These are phyloP conservation scores for Rhypophila decipiens DNA, from an alignment of 495 filamentous ascomycete species.

Conservation along the genomic window DNA sequence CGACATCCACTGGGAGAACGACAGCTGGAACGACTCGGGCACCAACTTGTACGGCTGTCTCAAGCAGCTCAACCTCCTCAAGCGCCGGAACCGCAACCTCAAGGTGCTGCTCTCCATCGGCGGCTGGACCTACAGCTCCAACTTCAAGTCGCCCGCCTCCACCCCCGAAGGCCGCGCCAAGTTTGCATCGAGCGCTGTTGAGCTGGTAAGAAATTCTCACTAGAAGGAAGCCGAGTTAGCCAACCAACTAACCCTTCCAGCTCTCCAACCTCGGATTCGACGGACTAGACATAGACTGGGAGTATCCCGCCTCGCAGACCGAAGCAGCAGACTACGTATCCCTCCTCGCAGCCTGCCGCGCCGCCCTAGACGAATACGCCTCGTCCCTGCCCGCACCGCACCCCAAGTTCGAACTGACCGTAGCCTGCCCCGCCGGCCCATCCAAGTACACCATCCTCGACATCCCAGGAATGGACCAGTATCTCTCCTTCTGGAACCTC, in stretches of 20 bases:
- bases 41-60: conserved; percentile 85
- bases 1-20: conserved; percentile 82
- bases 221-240: neutral
- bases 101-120: conserved; percentile 92
- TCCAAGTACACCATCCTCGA: conserved; percentile 72
- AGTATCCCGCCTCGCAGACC: conserved; percentile 47
- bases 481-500: conserved; percentile 91
- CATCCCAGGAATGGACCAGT: conserved; percentile 65
- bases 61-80: conserved; percentile 90
- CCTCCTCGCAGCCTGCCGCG: conserved; percentile 60
- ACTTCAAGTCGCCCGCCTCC: conserved; percentile 71
- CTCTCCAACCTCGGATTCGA: conserved; percentile 58
- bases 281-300: conserved; percentile 58
- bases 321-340: conserved; percentile 73
- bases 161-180: conserved; percentile 52
- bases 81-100: conserved; percentile 79
- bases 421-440: conserved; percentile 62
- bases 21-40: conserved; percentile 64
- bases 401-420: conserved; percentile 77
- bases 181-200: conserved; percentile 64
- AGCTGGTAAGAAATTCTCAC: conserved; percentile 32
- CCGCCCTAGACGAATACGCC: conserved; percentile 54
- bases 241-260: conserved; percentile 4
- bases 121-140: conserved; percentile 90
- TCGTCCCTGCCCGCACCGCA: conserved; percentile 40